A percentile compares a stretch with the other conserved stretches of the same genome.
Conservation (phyloP, 495 filamentous ascomycete genomes). For the Daldinia bambusicola region DNA sequence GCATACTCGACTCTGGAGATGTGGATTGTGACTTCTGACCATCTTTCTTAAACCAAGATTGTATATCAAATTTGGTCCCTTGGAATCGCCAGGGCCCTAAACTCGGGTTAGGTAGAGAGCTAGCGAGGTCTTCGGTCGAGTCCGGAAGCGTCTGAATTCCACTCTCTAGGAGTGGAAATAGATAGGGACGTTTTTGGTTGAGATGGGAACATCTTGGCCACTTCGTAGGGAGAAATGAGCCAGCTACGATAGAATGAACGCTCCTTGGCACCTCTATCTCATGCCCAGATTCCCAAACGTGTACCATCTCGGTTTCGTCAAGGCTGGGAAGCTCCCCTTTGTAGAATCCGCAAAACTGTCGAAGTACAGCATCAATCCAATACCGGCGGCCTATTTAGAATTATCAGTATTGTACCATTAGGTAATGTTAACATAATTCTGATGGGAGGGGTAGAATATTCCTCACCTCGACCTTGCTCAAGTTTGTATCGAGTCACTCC, state of each 20-base stretch:
- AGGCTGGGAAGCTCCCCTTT: conserved; percentile 2
- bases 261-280: not conserved
- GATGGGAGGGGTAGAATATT: not conserved
- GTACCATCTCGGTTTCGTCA: conserved; percentile 6
- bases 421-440: no score
- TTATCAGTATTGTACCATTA: not conserved
- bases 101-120: not conserved
- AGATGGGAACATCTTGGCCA: not conserved
- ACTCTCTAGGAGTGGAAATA: no score
- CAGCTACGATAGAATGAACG: not conserved
- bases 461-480: conserved; percentile 9
- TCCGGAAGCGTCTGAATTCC: not conserved
- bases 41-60: conserved; percentile 4
- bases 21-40: not conserved
- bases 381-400: conserved; percentile 18
- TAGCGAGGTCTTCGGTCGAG: not conserved
- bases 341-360: conserved; percentile 11
- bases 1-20: not conserved
- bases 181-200: not conserved
- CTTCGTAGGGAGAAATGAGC: conserved; percentile 13
- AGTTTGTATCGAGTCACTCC: conserved; percentile 23
- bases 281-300: conserved; percentile 5
- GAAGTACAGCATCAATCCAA: conserved; percentile 17
- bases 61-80: not conserved
- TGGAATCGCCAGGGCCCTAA: conserved; percentile 1